These are phyloP conservation scores for Leptoxyphium fumago DNA, from an alignment of 2,329 filamentous ascomycete species.

Conservation along the genomic window DNA sequence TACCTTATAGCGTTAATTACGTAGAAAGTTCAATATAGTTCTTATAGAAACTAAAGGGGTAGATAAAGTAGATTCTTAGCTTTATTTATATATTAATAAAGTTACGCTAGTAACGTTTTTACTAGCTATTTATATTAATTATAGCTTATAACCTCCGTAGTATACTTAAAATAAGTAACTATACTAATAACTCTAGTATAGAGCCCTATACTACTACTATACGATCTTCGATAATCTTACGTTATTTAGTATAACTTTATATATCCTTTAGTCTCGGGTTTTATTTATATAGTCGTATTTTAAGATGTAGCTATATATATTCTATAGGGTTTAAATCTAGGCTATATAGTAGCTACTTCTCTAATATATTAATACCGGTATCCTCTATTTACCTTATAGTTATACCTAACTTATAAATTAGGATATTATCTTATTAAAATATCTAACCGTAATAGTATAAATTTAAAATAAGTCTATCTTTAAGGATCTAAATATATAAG, in stretches of 20 bases:
- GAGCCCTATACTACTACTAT: neutral
- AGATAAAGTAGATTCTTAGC: no score
- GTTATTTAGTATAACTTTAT: neutral
- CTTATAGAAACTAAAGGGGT: no score
- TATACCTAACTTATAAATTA: neutral
- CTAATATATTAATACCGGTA: neutral
- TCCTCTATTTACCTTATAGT: neutral
- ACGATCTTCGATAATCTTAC: neutral
- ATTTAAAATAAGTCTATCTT: neutral
- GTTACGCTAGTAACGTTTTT: neutral
- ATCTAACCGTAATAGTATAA: neutral
- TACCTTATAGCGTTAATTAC: no score
- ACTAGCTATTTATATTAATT: neutral
- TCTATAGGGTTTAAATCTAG: neutral
- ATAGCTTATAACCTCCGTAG: neutral
- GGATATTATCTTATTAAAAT: neutral
- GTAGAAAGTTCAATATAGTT: no score
- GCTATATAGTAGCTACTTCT: neutral
- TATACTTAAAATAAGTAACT: neutral
- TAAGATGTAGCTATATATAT: neutral
- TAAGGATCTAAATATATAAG: neutral
- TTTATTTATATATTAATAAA: no score
- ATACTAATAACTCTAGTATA: neutral
- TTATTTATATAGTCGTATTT: neutral
- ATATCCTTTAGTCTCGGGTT: neutral